Evolutionary conservation across 768 basidiomycete genomes (phyloP).

Genomic region (Crassisporium funariophilum): DNA sequence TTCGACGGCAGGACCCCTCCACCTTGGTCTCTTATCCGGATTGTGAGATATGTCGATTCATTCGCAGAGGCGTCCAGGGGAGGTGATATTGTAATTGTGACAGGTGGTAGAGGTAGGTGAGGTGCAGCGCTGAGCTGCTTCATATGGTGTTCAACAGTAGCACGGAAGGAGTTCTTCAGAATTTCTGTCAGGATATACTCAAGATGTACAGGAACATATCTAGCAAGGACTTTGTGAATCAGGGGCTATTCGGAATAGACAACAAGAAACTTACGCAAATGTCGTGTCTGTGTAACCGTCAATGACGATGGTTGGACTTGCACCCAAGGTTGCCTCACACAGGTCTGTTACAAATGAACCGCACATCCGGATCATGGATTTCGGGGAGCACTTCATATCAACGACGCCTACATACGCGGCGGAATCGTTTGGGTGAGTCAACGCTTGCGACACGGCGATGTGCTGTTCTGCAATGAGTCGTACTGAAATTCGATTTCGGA

Average conservation of each 20-base stretch:
- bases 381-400: conserved; percentile 70
- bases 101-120: conserved; percentile 52
- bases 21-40: conserved; percentile 84
- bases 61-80: conserved; percentile 37
- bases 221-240: conserved; percentile 27
- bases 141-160: conserved; percentile 77
- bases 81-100: conserved; percentile 71
- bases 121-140: conserved; percentile 40
- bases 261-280: conserved; percentile 66
- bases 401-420: conserved; percentile 69
- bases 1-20: conserved; percentile 79
- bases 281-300: conserved; percentile 72
- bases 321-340: conserved; percentile 82
- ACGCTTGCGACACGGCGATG: conserved; percentile 75
- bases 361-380: conserved; percentile 75
- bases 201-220: conserved; percentile 87
- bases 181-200: conserved; percentile 92
- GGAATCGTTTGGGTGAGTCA: conserved; percentile 42
- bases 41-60: conserved; percentile 58
- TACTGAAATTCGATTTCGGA: conserved; percentile 84
- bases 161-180: conserved; percentile 89
- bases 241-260: not conserved
- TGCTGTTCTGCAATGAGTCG: conserved; percentile 92
- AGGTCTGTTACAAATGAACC: conserved; percentile 82
- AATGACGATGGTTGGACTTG: conserved; percentile 64